phyloP scores from a whole-genome alignment of 371 early-diverging fungal species.

The Dichotomocladium elegans region DNA sequence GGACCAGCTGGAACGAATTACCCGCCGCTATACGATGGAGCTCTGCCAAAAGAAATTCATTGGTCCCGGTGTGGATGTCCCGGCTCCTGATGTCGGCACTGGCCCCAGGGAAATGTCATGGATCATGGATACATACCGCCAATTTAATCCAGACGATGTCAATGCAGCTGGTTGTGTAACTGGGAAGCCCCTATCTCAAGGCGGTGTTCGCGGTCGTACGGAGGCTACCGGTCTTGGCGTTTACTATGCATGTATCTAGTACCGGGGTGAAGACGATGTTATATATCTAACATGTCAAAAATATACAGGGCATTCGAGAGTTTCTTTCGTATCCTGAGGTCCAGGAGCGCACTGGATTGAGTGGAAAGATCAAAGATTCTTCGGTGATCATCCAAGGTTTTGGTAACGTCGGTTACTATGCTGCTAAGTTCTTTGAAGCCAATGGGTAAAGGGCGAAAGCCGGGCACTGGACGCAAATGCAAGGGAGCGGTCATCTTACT shows the following conservation, averaged over 20 bases:
- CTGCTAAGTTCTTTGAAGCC: slow-evolving; percentile 84
- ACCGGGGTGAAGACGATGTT: background rate
- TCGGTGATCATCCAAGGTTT: slow-evolving; percentile 84
- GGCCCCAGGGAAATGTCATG: slow-evolving; percentile 88
- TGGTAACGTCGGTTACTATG: slow-evolving; percentile 90
- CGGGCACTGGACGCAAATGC: background rate
- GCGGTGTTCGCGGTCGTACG: slow-evolving; percentile 88
- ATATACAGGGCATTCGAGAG: slow-evolving; percentile 68
- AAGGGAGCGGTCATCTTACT: background rate
- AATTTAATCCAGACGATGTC: slow-evolving; percentile 81
- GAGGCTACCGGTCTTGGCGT: slow-evolving; percentile 91
- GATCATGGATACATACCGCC: slow-evolving; percentile 90
- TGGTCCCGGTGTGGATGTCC: slow-evolving; percentile 83
- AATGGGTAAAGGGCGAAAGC: slow-evolving; percentile 47
- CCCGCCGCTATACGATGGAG: slow-evolving; percentile 87
- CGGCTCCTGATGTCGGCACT: slow-evolving; percentile 92
- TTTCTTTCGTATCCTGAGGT: slow-evolving; percentile 80
- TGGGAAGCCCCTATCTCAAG: slow-evolving; percentile 83
- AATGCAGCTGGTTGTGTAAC: slow-evolving; percentile 86
- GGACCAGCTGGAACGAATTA: slow-evolving; percentile 82
- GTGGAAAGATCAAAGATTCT: slow-evolving; percentile 63
- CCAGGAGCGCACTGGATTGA: slow-evolving; percentile 68
- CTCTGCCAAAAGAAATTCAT: slow-evolving; percentile 90
- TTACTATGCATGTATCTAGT: slow-evolving; percentile 46
- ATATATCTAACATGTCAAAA: background rate